These are phyloP conservation scores for Metschnikowia shivogae DNA, from an alignment of 805 yeast species.

Conservation along the genomic window DNA sequence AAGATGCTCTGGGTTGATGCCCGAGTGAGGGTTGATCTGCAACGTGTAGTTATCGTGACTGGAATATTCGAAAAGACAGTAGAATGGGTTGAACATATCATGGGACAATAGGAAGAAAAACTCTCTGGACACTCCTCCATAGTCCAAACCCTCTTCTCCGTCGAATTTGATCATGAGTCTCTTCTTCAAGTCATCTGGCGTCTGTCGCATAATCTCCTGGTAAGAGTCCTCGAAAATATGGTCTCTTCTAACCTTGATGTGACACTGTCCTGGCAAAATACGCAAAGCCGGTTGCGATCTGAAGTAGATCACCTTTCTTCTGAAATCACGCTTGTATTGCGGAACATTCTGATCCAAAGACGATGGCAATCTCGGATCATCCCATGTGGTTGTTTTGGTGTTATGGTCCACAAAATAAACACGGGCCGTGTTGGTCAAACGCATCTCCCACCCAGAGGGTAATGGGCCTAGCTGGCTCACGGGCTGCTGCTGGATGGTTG, in stretches of 20 bases:
- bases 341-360: constrained; percentile 98
- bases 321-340: constrained; percentile 97
- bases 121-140: constrained; percentile 99
- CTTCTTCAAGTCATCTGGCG: constrained; percentile 97
- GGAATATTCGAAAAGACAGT: constrained; percentile 94
- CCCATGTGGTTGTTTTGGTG: constrained; percentile 99
- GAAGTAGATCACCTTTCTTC: constrained; percentile 95
- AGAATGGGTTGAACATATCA: constrained; percentile 98
- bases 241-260: constrained; percentile 94
- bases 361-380: constrained; percentile 97
- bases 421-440: constrained; percentile 96
- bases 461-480: constrained; percentile 96
- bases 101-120: constrained; percentile 94
- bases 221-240: constrained; percentile 96
- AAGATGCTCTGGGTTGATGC: constrained; percentile 95
- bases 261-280: constrained; percentile 97
- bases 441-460: constrained; percentile 99
- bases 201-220: constrained; percentile 97
- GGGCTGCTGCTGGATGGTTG: constrained; percentile 96
- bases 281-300: constrained; percentile 97
- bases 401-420: constrained; percentile 98
- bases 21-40: constrained; percentile 96
- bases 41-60: constrained; percentile 97
- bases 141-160: constrained; percentile 98
- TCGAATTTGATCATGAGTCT: constrained; percentile 97